Conservation (phyloP, 2,329 filamentous ascomycete genomes). For the Ophiostoma fasciatum region DNA sequence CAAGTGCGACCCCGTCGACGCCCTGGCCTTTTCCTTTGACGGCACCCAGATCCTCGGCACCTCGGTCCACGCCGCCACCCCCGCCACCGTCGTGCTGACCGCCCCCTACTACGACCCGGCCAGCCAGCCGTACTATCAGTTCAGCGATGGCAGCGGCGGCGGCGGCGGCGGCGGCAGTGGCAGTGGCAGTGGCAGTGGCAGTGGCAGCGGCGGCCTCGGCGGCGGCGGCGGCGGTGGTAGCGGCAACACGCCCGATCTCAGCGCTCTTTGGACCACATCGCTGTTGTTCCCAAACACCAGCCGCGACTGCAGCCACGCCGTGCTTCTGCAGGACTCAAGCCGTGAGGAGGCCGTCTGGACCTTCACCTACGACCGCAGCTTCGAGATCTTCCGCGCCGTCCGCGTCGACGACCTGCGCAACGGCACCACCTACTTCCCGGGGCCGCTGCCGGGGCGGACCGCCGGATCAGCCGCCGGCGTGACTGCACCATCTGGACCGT, state of each 20-base stretch:
- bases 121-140: too few relatives aligned
- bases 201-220: slow-evolving; percentile 31
- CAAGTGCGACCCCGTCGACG: slow-evolving; percentile 63
- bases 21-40: slow-evolving; percentile 60
- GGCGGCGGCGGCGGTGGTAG: too few relatives aligned
- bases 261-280: slow-evolving; percentile 70
- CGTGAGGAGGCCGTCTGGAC: slow-evolving; percentile 58
- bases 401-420: slow-evolving; percentile 60
- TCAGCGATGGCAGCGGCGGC: slow-evolving; percentile 30
- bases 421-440: slow-evolving; percentile 67
- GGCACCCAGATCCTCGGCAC: slow-evolving; percentile 68
- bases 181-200: too few relatives aligned
- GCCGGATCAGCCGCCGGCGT: too few relatives aligned
- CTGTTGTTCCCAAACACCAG: slow-evolving; percentile 75
- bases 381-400: slow-evolving; percentile 65
- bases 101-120: slow-evolving; percentile 68
- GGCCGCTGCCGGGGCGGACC: slow-evolving; percentile 49
- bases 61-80: slow-evolving; percentile 47
- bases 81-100: slow-evolving; percentile 61
- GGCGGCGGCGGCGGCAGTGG: too few relatives aligned
- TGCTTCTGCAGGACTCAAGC: slow-evolving; percentile 46
- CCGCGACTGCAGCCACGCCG: slow-evolving; percentile 62
- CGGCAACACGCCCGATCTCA: slow-evolving; percentile 38
- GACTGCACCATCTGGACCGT: too few relatives aligned
- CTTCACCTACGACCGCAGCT: slow-evolving; percentile 61